Percentiles rank a stretch among this genome's conserved stretches.
Conservation (phyloP, 495 filamentous ascomycete species). For the Friedmanniomyces simplex region DNA sequence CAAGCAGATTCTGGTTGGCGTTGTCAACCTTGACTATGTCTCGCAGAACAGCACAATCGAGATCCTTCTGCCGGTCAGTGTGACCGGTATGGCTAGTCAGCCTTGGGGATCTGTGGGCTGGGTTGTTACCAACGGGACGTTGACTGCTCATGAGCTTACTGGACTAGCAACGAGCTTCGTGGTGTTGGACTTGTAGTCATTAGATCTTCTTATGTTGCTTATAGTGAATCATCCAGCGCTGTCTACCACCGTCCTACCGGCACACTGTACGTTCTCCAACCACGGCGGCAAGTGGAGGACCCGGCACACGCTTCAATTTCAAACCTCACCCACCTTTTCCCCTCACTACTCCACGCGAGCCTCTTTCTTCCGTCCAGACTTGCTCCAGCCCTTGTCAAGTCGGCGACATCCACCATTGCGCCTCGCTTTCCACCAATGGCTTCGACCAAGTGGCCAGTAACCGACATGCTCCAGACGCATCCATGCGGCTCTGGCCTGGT, state of each 20-base stretch:
- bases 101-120: slow-evolving; percentile 12
- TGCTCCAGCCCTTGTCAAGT: too few species aligned
- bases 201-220: too few species aligned
- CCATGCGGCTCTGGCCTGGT: not conserved
- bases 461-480: not conserved
- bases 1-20: slow-evolving; percentile 5
- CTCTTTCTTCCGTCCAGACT: too few species aligned
- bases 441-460: not conserved
- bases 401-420: not conserved
- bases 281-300: not conserved
- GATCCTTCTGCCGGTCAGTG: slow-evolving; percentile 3
- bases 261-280: not conserved
- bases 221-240: too few species aligned
- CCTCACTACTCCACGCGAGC: not conserved
- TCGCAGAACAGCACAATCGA: not conserved
- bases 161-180: slow-evolving; percentile 8
- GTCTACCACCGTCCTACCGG: too few species aligned
- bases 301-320: not conserved
- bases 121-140: slow-evolving; percentile 1
- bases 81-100: not conserved
- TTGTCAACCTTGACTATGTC: slow-evolving; percentile 11
- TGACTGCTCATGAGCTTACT: slow-evolving; percentile 3
- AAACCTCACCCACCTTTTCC: not conserved
- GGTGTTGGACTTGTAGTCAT: not conserved
- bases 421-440: not conserved